Evolutionary conservation across 306 rosid species (phyloP), one percentile per base, ranked within the genome.

Genomic region (Lagenaria siceraria): DNA sequence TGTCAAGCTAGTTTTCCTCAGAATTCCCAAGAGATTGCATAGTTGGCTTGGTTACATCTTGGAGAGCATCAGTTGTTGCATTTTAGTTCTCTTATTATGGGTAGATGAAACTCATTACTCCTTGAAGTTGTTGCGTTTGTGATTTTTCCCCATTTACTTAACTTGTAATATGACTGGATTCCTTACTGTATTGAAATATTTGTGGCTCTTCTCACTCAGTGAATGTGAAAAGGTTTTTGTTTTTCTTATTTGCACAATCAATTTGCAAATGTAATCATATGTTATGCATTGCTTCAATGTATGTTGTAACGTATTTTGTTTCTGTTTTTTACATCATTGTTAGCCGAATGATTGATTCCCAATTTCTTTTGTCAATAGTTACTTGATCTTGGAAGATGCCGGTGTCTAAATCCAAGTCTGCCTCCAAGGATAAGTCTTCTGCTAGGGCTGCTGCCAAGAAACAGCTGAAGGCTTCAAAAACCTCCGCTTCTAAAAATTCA

Each of bases 341-440:
- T 73, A 19, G 18, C 29, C 5, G 43, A 52, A 73, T 51, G 77
- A 73, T n/a, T 33, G 61, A 18, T 51, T 73, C 29, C 15, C 62
- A 48, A 25, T 31, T 53, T 29, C 52, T 75, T 84, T 77, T 83
- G 86, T 97, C 81, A 77, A 36, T 24, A 27, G 80, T 75, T 78
- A 81, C 36, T 19, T 77, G 71, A 73, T 73, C 55, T 35, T n/a
- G 81, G 74, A 84, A 91, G 76, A 93, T 95, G 98, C 92, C 97
- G 22, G 79, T 59, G 80, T 92, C 97, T 64, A 93, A 86, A 63
- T 86, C 97, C 63, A 89, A 86, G 75, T 91, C 98, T 5, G 87
- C 92, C 86, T 84, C 96, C 18, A 94, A 93, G 79, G 98, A 93
- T 74, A 93, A 88, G 86, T 7, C 78, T 14, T 75, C 78, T 76